These are phyloP conservation scores for Parachlorella kessleri DNA, from an alignment of 139 green algal species.

Conservation along the genomic window DNA sequence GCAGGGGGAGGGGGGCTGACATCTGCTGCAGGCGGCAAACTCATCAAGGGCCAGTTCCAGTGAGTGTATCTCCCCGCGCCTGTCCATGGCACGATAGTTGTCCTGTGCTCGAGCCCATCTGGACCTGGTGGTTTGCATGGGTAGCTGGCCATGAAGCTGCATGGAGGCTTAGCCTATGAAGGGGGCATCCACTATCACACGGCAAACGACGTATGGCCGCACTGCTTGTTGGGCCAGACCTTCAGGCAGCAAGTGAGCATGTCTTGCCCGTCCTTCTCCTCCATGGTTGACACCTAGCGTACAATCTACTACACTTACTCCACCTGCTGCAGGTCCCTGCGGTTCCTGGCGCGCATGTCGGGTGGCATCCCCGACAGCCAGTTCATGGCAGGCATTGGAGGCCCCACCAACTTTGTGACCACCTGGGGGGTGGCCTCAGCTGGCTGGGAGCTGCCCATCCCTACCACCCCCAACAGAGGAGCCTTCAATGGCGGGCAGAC, in stretches of 20 bases:
- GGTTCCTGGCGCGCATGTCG: neutral
- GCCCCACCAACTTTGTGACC: neutral
- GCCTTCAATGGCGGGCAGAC: neutral
- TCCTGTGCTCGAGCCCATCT: neutral
- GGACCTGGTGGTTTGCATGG: neutral
- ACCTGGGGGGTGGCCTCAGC: neutral
- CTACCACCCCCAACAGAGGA: neutral
- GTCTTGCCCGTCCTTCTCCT: neutral
- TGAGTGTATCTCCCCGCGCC: neutral
- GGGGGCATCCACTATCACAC: neutral
- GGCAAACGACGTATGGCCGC: neutral
- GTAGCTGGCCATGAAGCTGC: too few relatives aligned
- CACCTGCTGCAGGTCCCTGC: neutral
- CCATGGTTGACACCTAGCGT: neutral
- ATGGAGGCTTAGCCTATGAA: neutral
- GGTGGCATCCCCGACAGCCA: neutral
- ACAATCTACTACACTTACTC: neutral
- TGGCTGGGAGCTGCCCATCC: neutral
- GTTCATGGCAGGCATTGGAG: neutral
- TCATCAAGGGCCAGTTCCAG: neutral
- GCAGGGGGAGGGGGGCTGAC: too few relatives aligned
- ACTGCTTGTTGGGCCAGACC: neutral
- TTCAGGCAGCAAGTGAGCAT: neutral
- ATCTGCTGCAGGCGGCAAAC: neutral
- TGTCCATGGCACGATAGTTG: neutral